These are phyloP conservation scores for Gracilariopsis chorda DNA, from an alignment of 23 red algal species.

Conservation along the genomic window DNA sequence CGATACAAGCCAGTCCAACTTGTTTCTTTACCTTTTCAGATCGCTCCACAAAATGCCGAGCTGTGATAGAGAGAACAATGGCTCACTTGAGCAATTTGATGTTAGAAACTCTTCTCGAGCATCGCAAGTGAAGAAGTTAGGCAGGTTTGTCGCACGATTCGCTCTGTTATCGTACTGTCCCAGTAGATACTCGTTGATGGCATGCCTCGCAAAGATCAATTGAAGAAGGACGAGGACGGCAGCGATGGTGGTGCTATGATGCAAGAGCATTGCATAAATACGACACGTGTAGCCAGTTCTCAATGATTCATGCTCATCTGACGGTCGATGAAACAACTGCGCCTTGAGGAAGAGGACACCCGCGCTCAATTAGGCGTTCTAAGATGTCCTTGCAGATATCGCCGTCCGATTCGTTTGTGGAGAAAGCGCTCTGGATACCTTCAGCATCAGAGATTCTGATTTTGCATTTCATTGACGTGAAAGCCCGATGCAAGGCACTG, in stretches of 20 bases:
- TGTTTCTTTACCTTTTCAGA: too few species aligned
- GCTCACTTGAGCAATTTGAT: too few species aligned
- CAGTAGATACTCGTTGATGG: too few species aligned
- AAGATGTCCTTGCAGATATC: constrained; percentile 2
- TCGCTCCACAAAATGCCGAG: too few species aligned
- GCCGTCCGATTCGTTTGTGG: background rate
- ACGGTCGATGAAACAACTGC: background rate
- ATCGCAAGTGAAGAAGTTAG: too few species aligned
- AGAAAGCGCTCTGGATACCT: background rate
- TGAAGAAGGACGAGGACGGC: too few species aligned
- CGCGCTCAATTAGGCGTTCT: background rate
- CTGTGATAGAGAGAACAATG: too few species aligned
- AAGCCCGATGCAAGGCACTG: constrained; percentile 12
- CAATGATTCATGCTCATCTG: background rate
- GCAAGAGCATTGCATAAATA: background rate
- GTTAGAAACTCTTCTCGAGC: too few species aligned
- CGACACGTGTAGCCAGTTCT: background rate
- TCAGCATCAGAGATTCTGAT: background rate
- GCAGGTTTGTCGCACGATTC: too few species aligned
- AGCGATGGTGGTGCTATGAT: too few species aligned
- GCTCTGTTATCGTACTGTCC: background rate
- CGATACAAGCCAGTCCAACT: too few species aligned
- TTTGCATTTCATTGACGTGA: constrained; percentile 10
- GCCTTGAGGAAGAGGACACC: background rate
- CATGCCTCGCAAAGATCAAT: too few species aligned